Evolutionary conservation across 768 basidiomycete species (phyloP), one percentile per base, ranked within the genome.

Genomic region (Termitomyces sp.): DNA sequence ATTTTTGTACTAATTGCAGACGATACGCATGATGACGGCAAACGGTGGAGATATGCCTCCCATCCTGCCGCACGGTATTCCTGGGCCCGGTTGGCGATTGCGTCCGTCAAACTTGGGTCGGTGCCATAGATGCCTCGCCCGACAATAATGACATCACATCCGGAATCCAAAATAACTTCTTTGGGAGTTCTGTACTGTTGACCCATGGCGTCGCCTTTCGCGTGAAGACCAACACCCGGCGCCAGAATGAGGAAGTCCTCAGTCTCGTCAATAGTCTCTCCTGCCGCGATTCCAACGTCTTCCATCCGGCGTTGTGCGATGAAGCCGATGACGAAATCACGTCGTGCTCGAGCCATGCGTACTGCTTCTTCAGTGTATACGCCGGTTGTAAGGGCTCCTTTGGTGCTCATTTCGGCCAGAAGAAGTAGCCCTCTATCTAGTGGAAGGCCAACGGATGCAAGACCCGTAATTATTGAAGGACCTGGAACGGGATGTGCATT

Each of bases 401-500:
- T 83, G 26, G 91, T 92, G 66, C 91, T 94, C 97, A 99, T 99
- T 71, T 98, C 94, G 37, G 95, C 92, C 45, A 99, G 86, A 37
- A 99, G 79, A 47, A 99, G 78, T 18, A 98, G 81, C 0, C 92
- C 97, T 13, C 97, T 83, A 2, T 86, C 85, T 16, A 93, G 80
- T 0, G 94, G 92, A 9, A 86, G 72, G 41, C 97, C 97, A 37
- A 98, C 83, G 6, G 88, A 87, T 2, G 90, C 77, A 33, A 99
- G 87, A 16, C 97, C 96, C n/a, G 84, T 78, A 62, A 99, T 82
- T 62, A 98, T 86, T 15, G 94, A 94, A 3, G 94, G 93, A n/a
- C 97, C 97, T 2, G 97, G 94, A 36, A 98, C 86, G 10, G 90
- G 84, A 71, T 98, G 97, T 2, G 97, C 97, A 70, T 99, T 98